Evolutionary conservation across 768 basidiomycete species (phyloP), one percentile per base, ranked within the genome.

Genomic region (Tulasnella calospora): DNA sequence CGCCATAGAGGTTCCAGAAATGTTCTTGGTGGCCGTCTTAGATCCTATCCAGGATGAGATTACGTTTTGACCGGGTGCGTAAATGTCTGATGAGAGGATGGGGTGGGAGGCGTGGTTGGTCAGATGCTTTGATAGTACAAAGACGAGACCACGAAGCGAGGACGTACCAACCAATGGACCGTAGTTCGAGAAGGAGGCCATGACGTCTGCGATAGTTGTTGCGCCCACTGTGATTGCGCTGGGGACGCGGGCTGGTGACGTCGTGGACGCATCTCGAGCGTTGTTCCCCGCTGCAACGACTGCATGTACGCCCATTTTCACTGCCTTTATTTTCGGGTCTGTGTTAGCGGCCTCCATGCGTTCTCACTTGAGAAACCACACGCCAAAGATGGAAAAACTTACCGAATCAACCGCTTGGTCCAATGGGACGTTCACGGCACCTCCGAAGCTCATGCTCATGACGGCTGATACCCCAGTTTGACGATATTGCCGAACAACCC

Each of bases 101-200:
- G 51, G 51, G 23, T 8, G 51, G 2, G 8, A 51, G 0, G 55
- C 15, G 33, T 35, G 61, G 30, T 35, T 15, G 27, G 61, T 67
- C 33, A 27, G 33, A 10, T 67, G 10, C 27, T 23, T 51, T 51
- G 23, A 10, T 21, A 23, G 10, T 13, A 27, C 61, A 67, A 27
- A 27, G 61, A 12, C 13, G 15, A 35, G 33, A 19, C 33, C 15
- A 67, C 6, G 19, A 30, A 35, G 9, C 6, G 12, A 27, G 23
- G 13, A 35, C 61, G 8, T 67, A 67, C 61, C 61, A 12, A 67
- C 61, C 35, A 67, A 67, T 19, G 61, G 30, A 19, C 80, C 80
- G 40, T 47, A 81, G 80, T 81, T 81, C 46, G 94, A 96, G 88
- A 98, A 95, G 85, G 92, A 93, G 6, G 94, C 94, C 69, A 93